Evolutionary conservation across 257 asterid genomes (phyloP).

Genomic region (Henckelia pumila): DNA sequence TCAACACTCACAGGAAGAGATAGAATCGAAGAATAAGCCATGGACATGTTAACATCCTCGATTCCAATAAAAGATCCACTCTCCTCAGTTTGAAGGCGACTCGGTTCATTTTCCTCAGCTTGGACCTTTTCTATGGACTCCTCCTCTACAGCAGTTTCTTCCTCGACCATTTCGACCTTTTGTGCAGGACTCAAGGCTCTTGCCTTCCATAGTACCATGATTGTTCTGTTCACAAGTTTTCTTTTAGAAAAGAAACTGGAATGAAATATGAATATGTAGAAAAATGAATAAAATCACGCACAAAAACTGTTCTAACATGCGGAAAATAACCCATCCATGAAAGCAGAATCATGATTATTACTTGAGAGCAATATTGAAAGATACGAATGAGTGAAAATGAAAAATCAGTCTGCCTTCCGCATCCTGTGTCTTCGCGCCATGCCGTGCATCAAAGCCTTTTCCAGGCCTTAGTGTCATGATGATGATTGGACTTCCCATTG

Average conservation of each 20-base stretch:
- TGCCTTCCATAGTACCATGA: constrained; percentile 94
- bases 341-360: constrained; percentile 25
- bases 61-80: constrained; percentile 61
- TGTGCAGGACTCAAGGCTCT: constrained; percentile 93
- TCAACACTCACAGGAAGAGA: constrained; percentile 75
- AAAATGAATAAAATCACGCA: background rate
- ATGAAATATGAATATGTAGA: background rate
- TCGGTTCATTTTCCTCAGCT: constrained; percentile 62
- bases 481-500: constrained; percentile 95
- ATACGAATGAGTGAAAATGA: constrained; percentile 93
- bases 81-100: constrained; percentile 63
- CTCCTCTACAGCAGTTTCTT: constrained; percentile 71
- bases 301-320: background rate
- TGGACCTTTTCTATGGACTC: no score
- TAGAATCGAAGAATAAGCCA: constrained; percentile 66
- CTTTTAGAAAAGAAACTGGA: background rate
- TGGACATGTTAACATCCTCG: constrained; percentile 73
- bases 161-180: constrained; percentile 83
- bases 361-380: constrained; percentile 87
- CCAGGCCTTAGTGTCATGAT: constrained; percentile 80
- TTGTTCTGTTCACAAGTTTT: constrained; percentile 52
- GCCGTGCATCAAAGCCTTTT: constrained; percentile 86
- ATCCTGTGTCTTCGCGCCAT: constrained; percentile 93
- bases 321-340: background rate
- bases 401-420: constrained; percentile 84